A percentile compares a stretch with the other conserved stretches of the same genome.
These are phyloP conservation scores for Boletus reticulatus DNA, from an alignment of 768 basidiomycete genomes.

Conservation along the genomic window DNA sequence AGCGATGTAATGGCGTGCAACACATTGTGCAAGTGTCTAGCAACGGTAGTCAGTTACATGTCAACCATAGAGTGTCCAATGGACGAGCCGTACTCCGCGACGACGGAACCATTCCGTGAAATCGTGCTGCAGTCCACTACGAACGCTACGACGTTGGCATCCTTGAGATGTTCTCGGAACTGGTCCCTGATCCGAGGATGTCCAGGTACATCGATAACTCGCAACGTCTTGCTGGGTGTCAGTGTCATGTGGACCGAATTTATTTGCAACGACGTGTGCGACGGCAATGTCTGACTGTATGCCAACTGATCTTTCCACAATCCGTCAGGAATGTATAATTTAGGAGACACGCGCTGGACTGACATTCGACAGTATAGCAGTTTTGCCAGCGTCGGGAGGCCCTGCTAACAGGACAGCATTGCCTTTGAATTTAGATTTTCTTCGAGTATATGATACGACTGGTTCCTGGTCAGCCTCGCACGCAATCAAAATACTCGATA, in stretches of 20 bases:
- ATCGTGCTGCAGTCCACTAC: constrained; percentile 79
- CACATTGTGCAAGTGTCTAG: constrained; percentile 71
- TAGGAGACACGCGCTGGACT: constrained; percentile 23
- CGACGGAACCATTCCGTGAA: constrained; percentile 68
- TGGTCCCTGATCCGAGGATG: constrained; percentile 78
- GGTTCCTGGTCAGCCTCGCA: constrained; percentile 34
- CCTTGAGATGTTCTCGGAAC: constrained; percentile 60
- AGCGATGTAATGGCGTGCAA: constrained; percentile 69
- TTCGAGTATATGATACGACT: constrained; percentile 41
- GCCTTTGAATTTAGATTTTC: constrained; percentile 47
- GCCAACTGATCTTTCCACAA: constrained; percentile 47
- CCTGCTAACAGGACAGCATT: constrained; percentile 75
- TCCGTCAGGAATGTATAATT: constrained; percentile 4
- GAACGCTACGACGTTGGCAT: constrained; percentile 68
- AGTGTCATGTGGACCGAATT: constrained; percentile 53
- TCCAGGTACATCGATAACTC: constrained; percentile 77
- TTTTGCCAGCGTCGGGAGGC: constrained; percentile 76
- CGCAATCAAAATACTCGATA: constrained; percentile 7
- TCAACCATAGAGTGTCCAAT: neutral
- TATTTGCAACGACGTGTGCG: constrained; percentile 75
- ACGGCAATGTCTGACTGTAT: constrained; percentile 60
- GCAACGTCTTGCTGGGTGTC: constrained; percentile 43
- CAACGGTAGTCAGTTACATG: constrained; percentile 1
- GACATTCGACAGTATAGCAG: constrained; percentile 70
- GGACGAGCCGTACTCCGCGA: constrained; percentile 68